Conservation (phyloP, 2,329 filamentous ascomycete species). For the Fusarium coffeatum region DNA sequence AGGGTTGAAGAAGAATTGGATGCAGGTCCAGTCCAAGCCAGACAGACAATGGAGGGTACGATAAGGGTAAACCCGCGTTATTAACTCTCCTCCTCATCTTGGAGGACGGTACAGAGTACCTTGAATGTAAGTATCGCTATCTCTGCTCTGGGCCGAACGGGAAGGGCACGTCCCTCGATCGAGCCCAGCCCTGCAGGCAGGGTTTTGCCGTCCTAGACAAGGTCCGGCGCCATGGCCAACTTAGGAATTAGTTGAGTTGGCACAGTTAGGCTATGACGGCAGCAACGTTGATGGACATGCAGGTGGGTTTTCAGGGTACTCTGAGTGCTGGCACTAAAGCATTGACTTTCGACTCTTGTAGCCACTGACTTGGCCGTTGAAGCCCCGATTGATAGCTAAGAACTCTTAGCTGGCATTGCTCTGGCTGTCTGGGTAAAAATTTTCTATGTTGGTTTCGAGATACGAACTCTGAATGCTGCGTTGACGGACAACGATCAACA, state of each 20-base stretch:
- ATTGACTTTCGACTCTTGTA: slow-evolving; percentile 6
- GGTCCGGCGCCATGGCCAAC: slow-evolving; percentile 28
- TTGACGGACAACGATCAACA: slow-evolving; percentile 11
- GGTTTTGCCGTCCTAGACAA: slow-evolving; percentile 38
- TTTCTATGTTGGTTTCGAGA: neutral
- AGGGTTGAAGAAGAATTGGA: slow-evolving; percentile 16
- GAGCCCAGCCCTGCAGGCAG: slow-evolving; percentile 34
- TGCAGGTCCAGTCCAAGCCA: slow-evolving; percentile 24
- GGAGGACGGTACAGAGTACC: slow-evolving; percentile 10
- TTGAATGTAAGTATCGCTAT: slow-evolving; percentile 24
- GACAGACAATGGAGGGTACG: slow-evolving; percentile 26
- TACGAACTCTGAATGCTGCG: neutral
- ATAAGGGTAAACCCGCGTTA: slow-evolving; percentile 42
- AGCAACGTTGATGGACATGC: slow-evolving; percentile 35
- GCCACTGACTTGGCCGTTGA: slow-evolving; percentile 22
- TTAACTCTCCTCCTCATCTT: slow-evolving; percentile 40
- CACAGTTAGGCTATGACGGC: slow-evolving; percentile 34
- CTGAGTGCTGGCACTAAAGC: slow-evolving; percentile 11
- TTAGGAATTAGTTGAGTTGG: slow-evolving; percentile 38
- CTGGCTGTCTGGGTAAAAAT: neutral
- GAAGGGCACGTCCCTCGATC: slow-evolving; percentile 42
- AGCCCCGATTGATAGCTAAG: slow-evolving; percentile 14
- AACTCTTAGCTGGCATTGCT: slow-evolving; percentile 7
- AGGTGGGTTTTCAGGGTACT: slow-evolving; percentile 31
- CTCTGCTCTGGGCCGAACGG: slow-evolving; percentile 41